phyloP scores from a whole-genome alignment of 1,284 basidiomycete species.

The Irpex sp. region DNA sequence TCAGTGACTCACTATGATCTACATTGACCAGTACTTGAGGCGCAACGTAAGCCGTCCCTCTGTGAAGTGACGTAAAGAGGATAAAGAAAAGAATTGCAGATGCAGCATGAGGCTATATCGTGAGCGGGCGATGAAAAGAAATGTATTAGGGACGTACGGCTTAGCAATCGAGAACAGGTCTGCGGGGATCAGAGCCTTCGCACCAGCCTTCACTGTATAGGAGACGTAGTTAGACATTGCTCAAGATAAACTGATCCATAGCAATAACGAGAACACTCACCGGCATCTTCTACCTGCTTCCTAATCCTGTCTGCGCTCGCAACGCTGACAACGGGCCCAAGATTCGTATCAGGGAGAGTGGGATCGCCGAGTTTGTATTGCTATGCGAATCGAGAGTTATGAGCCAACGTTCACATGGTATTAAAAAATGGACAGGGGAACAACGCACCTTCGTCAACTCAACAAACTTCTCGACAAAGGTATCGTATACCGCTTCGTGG shows the following conservation, averaged over 20 bases:
- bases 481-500: conserved; percentile 78
- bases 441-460: conserved; percentile 63
- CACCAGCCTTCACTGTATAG: conserved; percentile 67
- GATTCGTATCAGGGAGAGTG: conserved; percentile 63
- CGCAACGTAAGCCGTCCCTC: conserved; percentile 81
- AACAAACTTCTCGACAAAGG: conserved; percentile 77
- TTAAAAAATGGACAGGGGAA: neutral
- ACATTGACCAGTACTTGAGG: conserved; percentile 90
- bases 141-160: conserved; percentile 37
- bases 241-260: neutral
- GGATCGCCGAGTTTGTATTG: conserved; percentile 87
- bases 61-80: conserved; percentile 22
- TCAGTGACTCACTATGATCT: conserved; percentile 65
- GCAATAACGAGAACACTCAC: conserved; percentile 35
- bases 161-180: conserved; percentile 67
- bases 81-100: neutral
- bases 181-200: conserved; percentile 73
- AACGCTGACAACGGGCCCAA: conserved; percentile 90
- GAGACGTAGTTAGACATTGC: neutral
- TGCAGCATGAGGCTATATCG: too few species aligned
- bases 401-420: neutral
- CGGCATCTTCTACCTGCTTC: conserved; percentile 82
- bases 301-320: conserved; percentile 82
- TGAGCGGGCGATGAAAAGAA: too few species aligned
- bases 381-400: conserved; percentile 29